Evolutionary conservation across 352 stramenopile species (phyloP), one percentile per base, ranked within the genome.

Genomic region (Phytophthora brassicae): DNA sequence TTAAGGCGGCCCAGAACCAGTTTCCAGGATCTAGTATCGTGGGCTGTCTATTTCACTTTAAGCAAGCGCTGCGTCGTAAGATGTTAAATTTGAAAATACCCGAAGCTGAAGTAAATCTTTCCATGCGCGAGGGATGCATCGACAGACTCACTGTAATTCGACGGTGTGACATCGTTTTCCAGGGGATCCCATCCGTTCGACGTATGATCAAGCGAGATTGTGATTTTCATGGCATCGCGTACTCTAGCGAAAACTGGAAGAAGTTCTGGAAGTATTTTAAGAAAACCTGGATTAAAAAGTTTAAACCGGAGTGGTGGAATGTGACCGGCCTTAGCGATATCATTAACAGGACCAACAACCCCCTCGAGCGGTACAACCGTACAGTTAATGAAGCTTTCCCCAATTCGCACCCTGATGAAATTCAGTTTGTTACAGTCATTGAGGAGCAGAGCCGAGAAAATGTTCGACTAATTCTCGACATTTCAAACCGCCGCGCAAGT

Each of bases 11-110:
- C 2, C 9, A 62, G n/a, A 20, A 42, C 9, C 43, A 62, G 14
- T 62, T 56, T 17, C 48, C n/a, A 23, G 35, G 44, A 1, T 62
- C 33, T 11, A 12, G n/a, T n/a, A n/a, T n/a, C n/a, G n/a, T n/a
- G n/a, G n/a, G n/a, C n/a, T n/a, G n/a, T n/a, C n/a, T n/a, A 6
- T 56, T 63, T 23, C 35, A 63, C 36, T 56, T 63, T 36, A 56
- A 63, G 17, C 45, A 63, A 20, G 35, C 55, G 3, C 7, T 63
- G 1, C 45, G 45, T 2, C 44, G 44, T 2, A 50, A 56, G 31
- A 50, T 56, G 35, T 19, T 56, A 2, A 56, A 63, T 17, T 12
- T 63, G 20, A 56, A 55, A 6, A 63, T 56, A 6, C 20, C 56
- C 1, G 35, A 63, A 31, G 13, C 1, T 4, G 24, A 62, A 20